Evolutionary conservation across 2,329 filamentous ascomycete genomes (phyloP).

Genomic region (Venturia carpophila): DNA sequence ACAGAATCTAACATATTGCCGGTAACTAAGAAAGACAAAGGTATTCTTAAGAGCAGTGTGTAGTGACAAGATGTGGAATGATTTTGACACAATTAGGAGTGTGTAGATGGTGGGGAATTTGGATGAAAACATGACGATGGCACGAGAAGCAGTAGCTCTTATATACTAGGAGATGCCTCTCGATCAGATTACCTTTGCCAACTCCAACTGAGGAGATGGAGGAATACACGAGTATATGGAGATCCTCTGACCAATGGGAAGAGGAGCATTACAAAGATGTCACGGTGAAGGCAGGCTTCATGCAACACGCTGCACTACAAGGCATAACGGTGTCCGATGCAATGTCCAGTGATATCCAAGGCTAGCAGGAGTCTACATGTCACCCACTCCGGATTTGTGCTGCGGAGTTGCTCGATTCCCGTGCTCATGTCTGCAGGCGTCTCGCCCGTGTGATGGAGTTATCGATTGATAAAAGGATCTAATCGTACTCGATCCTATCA

Average conservation of each 20-base stretch:
- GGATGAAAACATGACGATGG: not conserved
- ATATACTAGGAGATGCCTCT: not conserved
- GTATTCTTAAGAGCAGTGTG: not conserved
- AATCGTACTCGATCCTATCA: constrained; percentile 9
- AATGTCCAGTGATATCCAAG: not conserved
- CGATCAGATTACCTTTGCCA: not conserved
- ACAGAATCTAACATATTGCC: not conserved
- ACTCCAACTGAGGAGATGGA: not conserved
- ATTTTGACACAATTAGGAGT: not conserved
- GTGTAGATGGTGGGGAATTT: not conserved
- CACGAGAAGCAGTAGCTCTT: not conserved
- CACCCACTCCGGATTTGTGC: not conserved
- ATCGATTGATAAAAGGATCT: constrained; percentile 7
- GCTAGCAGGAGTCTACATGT: not conserved
- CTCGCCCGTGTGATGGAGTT: constrained; percentile 1
- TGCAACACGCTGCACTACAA: constrained; percentile 5
- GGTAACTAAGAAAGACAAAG: not conserved
- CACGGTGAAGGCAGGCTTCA: not conserved
- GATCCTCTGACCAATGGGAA: not conserved
- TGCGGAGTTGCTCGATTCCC: constrained; percentile 5
- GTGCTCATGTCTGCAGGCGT: not conserved
- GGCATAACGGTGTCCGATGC: not conserved
- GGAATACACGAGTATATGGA: not conserved
- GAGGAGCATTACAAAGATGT: constrained; percentile 3
- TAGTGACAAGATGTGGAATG: not conserved